Evolutionary conservation across 805 yeast genomes (phyloP), one percentile per base, ranked within the genome.

Genomic region (Lipomyces starkeyi): DNA sequence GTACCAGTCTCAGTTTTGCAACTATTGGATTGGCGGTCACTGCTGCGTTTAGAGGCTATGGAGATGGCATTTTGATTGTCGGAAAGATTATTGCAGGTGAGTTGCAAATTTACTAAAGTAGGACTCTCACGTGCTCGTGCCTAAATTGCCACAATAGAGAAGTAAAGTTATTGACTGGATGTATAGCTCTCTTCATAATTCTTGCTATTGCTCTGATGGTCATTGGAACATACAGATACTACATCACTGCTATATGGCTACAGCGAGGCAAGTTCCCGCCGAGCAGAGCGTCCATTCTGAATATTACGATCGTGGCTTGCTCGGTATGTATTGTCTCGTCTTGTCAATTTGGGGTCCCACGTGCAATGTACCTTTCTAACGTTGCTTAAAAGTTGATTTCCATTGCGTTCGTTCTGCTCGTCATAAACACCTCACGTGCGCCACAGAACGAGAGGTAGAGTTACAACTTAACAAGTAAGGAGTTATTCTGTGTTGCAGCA

Each of bases 21-120:
- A 82, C 87, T 14, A 81, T 85, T 17, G 89, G 89, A 0, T 82
- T 87, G 2, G 89, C 87, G 8, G 78, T 86, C 47, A 81, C 88
- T 1, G 88, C 86, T 74, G 77, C 87, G 69, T 84, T 86, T 74
- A 76, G 87, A 43, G 69, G 80, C 11, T 68, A 61, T 60, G 67
- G 66, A n/a, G 72, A 72, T 40, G 62, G 68, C 1, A 6, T 67
- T 27, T 27, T 64, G 58, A 61, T 64, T 17, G 65, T 35, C 25
- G 71, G 71, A 20, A 67, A 67, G 57, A 27, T 64, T 32, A 37
- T 67, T 29, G 71, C 66, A 52, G 68, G 70, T 67, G 35, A 1
- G 70, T 34, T 17, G 49, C 40, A 14, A 4, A 13, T 14, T 14
- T 4, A 13, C 17, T 13, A 37, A 6, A 11, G 5, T 13, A 2